Conservation (phyloP, 2,329 filamentous ascomycete species). For the Xylariaceae sp. region DNA sequence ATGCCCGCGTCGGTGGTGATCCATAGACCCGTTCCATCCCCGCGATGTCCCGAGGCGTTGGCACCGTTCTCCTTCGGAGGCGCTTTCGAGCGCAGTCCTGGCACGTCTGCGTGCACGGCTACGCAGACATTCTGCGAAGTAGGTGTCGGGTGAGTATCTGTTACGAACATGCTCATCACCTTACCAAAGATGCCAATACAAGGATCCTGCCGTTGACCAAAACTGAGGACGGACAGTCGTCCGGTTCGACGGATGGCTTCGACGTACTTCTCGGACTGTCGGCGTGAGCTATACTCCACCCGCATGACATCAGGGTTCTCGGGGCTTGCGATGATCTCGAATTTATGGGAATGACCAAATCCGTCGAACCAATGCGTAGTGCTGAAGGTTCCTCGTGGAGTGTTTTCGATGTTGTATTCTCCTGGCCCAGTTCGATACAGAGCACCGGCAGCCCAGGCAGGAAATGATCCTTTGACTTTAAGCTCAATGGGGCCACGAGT, state of each 20-base stretch:
- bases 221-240: slow-evolving; percentile 52
- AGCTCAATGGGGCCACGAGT: slow-evolving; percentile 62
- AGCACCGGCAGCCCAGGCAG: slow-evolving; percentile 64
- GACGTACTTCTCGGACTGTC: slow-evolving; percentile 61
- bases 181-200: slow-evolving; percentile 72
- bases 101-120: slow-evolving; percentile 60
- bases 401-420: slow-evolving; percentile 54
- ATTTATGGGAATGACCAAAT: slow-evolving; percentile 66
- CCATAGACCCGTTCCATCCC: slow-evolving; percentile 35
- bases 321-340: slow-evolving; percentile 54
- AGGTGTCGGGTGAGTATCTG: slow-evolving; percentile 16
- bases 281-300: slow-evolving; percentile 68
- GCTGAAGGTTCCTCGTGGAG: slow-evolving; percentile 53
- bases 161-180: slow-evolving; percentile 56
- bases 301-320: slow-evolving; percentile 21
- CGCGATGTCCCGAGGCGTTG: slow-evolving; percentile 1
- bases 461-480: slow-evolving; percentile 61
- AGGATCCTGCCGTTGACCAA: slow-evolving; percentile 69
- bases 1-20: slow-evolving; percentile 51
- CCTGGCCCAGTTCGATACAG: slow-evolving; percentile 75
- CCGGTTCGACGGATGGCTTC: slow-evolving; percentile 59
- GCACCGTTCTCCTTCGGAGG: no score
- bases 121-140: slow-evolving; percentile 58
- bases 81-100: slow-evolving; percentile 40
- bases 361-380: slow-evolving; percentile 80